Base-by-base conservation (phyloP, 768 basidiomycete genomes). In the Tricholoma matsutake region DNA sequence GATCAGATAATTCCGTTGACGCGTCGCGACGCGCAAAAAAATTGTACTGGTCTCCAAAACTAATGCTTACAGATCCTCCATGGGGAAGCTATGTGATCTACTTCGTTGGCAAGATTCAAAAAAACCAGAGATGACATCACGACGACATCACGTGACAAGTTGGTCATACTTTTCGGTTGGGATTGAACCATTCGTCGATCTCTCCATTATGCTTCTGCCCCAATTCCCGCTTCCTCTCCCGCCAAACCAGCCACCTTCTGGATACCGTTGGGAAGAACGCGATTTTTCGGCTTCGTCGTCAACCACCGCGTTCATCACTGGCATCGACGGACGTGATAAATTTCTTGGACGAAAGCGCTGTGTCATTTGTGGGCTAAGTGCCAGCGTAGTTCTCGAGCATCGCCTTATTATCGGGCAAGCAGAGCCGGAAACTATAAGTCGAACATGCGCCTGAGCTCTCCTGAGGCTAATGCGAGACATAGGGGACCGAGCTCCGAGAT, bases 401-500 rank as follows among this genome's bases (percentile, higher is more conserved):
- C n/a, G 49, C 28, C 6, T 29, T 14, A 51, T 51, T n/a, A 29
- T 51, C 28, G 16, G 4, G 49, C 13, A 16, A 6, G 13, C 49
- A 32, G 28, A 52, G 29, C 51, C 28, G 22, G 14, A 2, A 13
- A 16, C n/a, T 52, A 28, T 51, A 51, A 29, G 28, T 51, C 49
- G 10, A 49, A 22, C 9, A 59, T 20, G 49, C 22, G 32, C 61
- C 61, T 56, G 41, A 59, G 13, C 58, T 43, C 32, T 53, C 60
- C 41, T 61, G 53, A 61, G 59, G 51, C 29, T 52, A 31, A 52
- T 32, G 51, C n/a, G 51, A 52, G 54, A 59, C 37, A 61, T 52
- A 71, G 69, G 71, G 71, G 71, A 16, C 41, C 53, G 56, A 67
- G 32, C 65, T 69, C 56, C 61, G 54, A 54, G 29, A 51, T 11